Evolutionary conservation across 257 asterid species (phyloP), one percentile per base, ranked within the genome.

Genomic region (Galeopsis tetrahit): DNA sequence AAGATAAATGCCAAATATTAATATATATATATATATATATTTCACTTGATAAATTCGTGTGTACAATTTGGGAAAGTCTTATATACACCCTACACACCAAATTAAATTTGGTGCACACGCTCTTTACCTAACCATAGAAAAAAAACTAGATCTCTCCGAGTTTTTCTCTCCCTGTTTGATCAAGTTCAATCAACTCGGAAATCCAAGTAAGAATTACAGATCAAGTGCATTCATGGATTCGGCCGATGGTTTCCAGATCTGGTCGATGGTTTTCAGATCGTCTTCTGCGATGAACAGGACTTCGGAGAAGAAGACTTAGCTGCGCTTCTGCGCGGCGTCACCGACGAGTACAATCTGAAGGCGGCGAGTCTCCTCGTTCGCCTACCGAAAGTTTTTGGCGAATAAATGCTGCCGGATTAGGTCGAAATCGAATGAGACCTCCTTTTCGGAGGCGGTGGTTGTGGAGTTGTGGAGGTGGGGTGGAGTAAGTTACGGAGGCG

Each of bases 291-390:
- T 89, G 92, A 94, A 94, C 57, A 87, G 82, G 6, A 84, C 96
- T 58, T 94, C 99, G 3, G 99, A 94, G 89, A 94, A 94, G 91
- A 94, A 91, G 0, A 94, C 97, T 78, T 94, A 94, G 4, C 95
- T 96, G 33, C 99, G 83, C 34, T 83, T 88, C 69, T 43, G 68
- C 3, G 98, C 90, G 46, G 88, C 80, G 61, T 94, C 98, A 1
- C 99, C 98, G n/a, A 98, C 93, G 21, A 94, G 87, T 51, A 75
- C 79, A 40, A 94, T 91, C 21, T 91, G 83, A 2, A 94, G 91
- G 75, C 98, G 89, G 21, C 99, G 96, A 4, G 98, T 94, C 71
- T 89, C 99, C 70, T 94, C 98, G 77, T 94, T 98, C 6, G 99
- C 99, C 70, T 82, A 79, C 10, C 89, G 85, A 88, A 85, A 86